A percentile compares a stretch with the other conserved stretches of the same genome.
phyloP scores from a whole-genome alignment of 192 early-diverging fungal species.

The Gaertneriomyces semiglobifer region DNA sequence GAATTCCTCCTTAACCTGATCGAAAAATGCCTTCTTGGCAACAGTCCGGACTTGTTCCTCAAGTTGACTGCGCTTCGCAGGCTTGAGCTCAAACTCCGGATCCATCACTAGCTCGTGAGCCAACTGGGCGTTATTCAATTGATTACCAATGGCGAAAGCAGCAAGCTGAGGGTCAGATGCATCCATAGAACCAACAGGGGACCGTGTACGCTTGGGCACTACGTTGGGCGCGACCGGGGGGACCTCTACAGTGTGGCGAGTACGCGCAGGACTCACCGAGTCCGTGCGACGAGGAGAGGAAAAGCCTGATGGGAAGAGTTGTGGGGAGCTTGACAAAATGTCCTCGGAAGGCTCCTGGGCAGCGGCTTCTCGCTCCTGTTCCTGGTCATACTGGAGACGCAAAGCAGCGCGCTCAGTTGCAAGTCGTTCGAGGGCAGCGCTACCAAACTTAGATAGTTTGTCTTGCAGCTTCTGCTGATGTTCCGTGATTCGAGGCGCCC shows the following conservation, averaged over 20 bases:
- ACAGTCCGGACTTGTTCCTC: conserved; percentile 57
- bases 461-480: conserved; percentile 53
- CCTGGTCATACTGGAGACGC: conserved; percentile 4
- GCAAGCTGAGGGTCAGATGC: conserved; percentile 37
- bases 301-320: conserved; percentile 34
- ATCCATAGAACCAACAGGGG: conserved; percentile 1
- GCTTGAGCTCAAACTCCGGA: conserved; percentile 64
- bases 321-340: conserved; percentile 36
- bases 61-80: conserved; percentile 37
- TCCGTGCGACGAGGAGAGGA: conserved; percentile 20
- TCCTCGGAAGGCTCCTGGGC: not conserved
- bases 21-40: conserved; percentile 70
- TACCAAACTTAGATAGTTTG: conserved; percentile 49
- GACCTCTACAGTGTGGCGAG: not conserved
- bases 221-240: not conserved
- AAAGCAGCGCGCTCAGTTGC: conserved; percentile 8
- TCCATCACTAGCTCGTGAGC: conserved; percentile 76
- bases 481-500: conserved; percentile 57
- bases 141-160: conserved; percentile 38
- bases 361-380: not conserved
- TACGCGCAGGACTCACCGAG: conserved; percentile 27
- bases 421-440: conserved; percentile 41
- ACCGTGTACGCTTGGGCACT: conserved; percentile 1
- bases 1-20: conserved; percentile 61
- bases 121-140: conserved; percentile 61